These are phyloP conservation scores for Pleurozium schreberi DNA, from an alignment of 225 moss, liverwort and hornwort genomes.

Conservation along the genomic window DNA sequence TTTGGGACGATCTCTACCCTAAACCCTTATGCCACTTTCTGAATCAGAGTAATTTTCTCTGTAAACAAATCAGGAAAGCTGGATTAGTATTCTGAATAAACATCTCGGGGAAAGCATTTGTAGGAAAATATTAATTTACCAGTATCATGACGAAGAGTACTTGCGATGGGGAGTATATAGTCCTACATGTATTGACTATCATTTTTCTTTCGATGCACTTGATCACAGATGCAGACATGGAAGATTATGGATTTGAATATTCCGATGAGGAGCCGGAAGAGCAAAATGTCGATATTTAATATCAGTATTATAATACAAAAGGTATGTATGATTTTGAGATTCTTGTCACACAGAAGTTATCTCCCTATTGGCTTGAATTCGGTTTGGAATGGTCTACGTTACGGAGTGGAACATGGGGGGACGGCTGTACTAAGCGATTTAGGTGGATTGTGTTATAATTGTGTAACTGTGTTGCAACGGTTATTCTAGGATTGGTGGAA, in stretches of 20 bases:
- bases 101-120: neutral
- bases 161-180: neutral
- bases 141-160: neutral
- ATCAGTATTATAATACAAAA: slow-evolving; percentile 99
- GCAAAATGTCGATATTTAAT: slow-evolving; percentile 99
- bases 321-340: slow-evolving; percentile 31
- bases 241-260: slow-evolving; percentile 99
- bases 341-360: neutral
- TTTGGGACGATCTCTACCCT: slow-evolving; percentile 1
- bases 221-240: slow-evolving; percentile 95
- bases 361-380: neutral
- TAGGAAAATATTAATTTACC: neutral
- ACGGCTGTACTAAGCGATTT: neutral
- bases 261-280: slow-evolving; percentile 99
- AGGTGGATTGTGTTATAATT: neutral
- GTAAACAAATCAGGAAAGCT: neutral
- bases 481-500: slow-evolving; percentile 72
- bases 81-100: neutral
- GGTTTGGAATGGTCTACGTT: neutral
- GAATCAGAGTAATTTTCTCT: neutral
- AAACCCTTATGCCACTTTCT: neutral
- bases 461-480: neutral
- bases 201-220: neutral
- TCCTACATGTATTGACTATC: neutral
- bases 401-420: neutral